Evolutionary conservation across 108 stramenopile species (phyloP), one percentile per base, ranked within the genome.

Genomic region (Skeletonema grethae): DNA sequence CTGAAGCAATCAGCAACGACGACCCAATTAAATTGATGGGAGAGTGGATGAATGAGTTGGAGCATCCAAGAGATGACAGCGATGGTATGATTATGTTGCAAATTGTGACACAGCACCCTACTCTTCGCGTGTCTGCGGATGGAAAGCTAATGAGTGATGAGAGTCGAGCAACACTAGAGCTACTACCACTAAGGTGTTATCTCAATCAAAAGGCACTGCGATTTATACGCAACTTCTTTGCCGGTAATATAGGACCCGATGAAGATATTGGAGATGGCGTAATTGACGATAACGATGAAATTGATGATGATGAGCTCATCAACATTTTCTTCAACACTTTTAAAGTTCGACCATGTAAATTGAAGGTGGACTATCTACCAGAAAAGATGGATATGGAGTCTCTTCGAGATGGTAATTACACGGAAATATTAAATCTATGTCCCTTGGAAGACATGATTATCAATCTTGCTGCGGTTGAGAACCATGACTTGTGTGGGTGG

Each of bases 321-420:
- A 34, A 74, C 45, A 67, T 89, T 25, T 65, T 82, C 22, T 91
- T 95, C 67, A 66, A 65, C 38, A 63, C 79, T 8, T 87, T 89
- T 67, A 83, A 79, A 62, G 82, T 93, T 25, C 82, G 77, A 25
- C 78, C 92, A n/a, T 80, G 78, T 67, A 93, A 96, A 72, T 74
- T 96, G 20, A 96, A 93, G 68, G 89, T 96, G 10, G 87, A 96
- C 64, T 96, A 96, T 74, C 75, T 50, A 29, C 90, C 90, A 7
- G 77, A 88, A 35, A 86, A 84, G 46, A 58, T 93, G 61, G 88
- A 96, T 65, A 67, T 85, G 9, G 66, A 62, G 46, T 87, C 92
- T 15, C 68, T 96, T 48, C 82, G 86, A 12, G 87, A 90, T 34
- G 95, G 95, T 11, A 82, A 79, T 25, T 81, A 88, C 39, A 84